These are phyloP conservation scores for Agastache rugosa DNA, from an alignment of 257 asterid species.

Conservation along the genomic window DNA sequence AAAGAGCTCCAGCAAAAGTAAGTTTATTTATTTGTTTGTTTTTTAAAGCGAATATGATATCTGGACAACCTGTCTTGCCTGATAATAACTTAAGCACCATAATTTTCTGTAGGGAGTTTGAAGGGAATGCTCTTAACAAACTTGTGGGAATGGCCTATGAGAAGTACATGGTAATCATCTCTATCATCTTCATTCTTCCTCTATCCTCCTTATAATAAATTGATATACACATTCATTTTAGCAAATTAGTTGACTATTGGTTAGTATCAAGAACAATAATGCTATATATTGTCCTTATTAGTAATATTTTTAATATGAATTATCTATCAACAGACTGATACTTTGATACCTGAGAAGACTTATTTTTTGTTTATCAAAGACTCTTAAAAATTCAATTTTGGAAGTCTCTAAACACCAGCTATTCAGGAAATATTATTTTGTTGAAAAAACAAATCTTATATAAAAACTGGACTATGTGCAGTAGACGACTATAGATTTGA, in stretches of 20 bases:
- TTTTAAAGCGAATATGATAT: constrained; percentile 30
- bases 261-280: constrained; percentile 27
- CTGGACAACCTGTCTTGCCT: constrained; percentile 20
- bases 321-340: neutral
- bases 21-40: constrained; percentile 36
- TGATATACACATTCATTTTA: constrained; percentile 19
- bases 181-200: constrained; percentile 29
- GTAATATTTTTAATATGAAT: constrained; percentile 18
- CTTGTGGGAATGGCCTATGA: constrained; percentile 82
- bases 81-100: constrained; percentile 40
- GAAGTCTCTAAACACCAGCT: constrained; percentile 3
- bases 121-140: constrained; percentile 74
- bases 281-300: neutral
- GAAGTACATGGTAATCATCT: constrained; percentile 78
- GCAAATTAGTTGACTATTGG: constrained; percentile 28
- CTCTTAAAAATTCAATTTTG: neutral
- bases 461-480: neutral
- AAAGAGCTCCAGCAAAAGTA: constrained; percentile 74
- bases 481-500: constrained; percentile 14
- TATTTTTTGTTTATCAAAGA: constrained; percentile 12
- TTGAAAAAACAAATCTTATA: constrained; percentile 24
- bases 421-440: constrained; percentile 13
- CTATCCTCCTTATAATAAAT: constrained; percentile 23
- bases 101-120: constrained; percentile 68
- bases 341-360: neutral